phyloP scores from a whole-genome alignment of 805 yeast genomes.

The Cyberlindnera americana region DNA sequence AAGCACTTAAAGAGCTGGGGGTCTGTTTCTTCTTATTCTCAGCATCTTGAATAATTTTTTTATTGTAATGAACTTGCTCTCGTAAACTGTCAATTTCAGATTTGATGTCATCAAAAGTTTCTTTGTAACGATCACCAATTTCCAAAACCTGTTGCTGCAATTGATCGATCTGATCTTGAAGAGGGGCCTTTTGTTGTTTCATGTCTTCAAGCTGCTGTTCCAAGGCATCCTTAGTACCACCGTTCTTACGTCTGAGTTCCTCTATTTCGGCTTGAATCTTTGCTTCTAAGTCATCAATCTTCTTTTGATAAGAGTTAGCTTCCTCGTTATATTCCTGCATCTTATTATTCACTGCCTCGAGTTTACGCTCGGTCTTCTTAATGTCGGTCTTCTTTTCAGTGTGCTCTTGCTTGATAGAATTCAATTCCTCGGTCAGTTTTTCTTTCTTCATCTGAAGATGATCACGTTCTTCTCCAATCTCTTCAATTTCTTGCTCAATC shows the following conservation, averaged over 20 bases:
- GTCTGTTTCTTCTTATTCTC: neutral
- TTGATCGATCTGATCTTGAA: neutral
- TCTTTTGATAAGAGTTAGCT: conserved; percentile 16
- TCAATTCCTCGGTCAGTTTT: conserved; percentile 16
- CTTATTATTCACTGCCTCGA: conserved; percentile 22
- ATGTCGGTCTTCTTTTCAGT: conserved; percentile 11
- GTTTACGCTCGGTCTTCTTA: conserved; percentile 4
- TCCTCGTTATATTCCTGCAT: conserved; percentile 18
- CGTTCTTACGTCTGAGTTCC: conserved; percentile 27
- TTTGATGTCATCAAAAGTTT: conserved; percentile 3
- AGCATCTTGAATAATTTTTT: conserved; percentile 1
- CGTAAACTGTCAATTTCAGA: conserved; percentile 9
- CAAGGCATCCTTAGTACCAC: conserved; percentile 25
- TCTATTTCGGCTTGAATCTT: conserved; percentile 25
- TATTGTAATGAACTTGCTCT: conserved; percentile 6
- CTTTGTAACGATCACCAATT: conserved; percentile 6
- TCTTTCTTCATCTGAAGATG: conserved; percentile 8
- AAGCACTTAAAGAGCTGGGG: conserved; percentile 16
- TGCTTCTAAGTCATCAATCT: conserved; percentile 17
- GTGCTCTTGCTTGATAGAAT: conserved; percentile 19
- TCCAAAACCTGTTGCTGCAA: conserved; percentile 3
- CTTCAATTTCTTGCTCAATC: conserved; percentile 4
- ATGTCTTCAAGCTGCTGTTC: conserved; percentile 12
- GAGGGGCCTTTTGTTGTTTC: neutral
- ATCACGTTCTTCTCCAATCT: conserved; percentile 1